A percentile compares a stretch with the other conserved stretches of the same genome.
Conservation (phyloP, 345 rosid species). For the Citrus glauca region DNA sequence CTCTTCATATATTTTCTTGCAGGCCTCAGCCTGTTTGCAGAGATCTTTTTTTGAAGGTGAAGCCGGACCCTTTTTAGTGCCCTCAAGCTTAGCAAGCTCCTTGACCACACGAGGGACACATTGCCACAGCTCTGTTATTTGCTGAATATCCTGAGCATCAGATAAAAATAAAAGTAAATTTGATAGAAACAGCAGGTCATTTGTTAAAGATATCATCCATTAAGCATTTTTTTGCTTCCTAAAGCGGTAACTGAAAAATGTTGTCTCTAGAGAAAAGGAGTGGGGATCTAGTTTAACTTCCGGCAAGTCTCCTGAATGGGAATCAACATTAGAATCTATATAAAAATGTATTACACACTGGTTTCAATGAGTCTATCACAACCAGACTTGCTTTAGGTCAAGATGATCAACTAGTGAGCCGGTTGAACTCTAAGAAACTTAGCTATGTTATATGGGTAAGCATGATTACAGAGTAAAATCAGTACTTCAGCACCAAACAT, state of each 20-base stretch:
- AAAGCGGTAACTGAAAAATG: background rate
- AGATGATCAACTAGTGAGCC: background rate
- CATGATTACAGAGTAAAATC: background rate
- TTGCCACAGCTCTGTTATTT: constrained; percentile 75
- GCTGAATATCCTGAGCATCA: constrained; percentile 44
- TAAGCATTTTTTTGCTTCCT: background rate
- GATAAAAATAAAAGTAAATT: background rate
- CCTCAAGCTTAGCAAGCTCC: constrained; percentile 60
- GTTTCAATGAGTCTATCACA: background rate
- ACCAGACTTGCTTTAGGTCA: background rate
- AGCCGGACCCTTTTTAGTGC: constrained; percentile 20
- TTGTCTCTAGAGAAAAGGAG: background rate
- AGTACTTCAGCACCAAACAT: background rate
- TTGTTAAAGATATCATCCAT: background rate
- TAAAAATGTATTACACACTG: background rate
- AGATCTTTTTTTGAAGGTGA: constrained; percentile 47
- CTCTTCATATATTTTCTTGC: constrained; percentile 53
- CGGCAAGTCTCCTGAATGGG: background rate
- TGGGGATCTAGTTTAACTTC: background rate
- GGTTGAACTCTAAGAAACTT: background rate
- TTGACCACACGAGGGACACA: constrained; percentile 71
- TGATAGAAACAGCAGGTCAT: background rate
- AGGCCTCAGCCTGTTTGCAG: constrained; percentile 49
- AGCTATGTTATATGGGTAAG: background rate
- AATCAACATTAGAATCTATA: background rate